Evolutionary conservation across 768 basidiomycete species (phyloP).

Genomic region (Boletus speciosus): DNA sequence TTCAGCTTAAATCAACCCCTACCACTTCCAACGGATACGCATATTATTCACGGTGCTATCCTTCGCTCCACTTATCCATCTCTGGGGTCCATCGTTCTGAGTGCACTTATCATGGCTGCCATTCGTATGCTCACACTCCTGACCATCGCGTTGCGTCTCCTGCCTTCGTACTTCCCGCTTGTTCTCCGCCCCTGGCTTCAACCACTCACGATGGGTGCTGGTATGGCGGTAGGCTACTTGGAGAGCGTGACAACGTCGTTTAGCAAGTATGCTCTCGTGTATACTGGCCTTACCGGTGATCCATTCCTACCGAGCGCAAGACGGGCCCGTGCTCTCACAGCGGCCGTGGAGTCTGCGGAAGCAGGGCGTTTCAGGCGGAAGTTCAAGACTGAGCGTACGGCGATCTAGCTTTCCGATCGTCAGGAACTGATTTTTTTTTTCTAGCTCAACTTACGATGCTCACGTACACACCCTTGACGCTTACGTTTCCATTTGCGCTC

Average conservation of each 20-base stretch:
- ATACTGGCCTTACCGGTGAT: conserved; percentile 73
- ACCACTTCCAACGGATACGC: conserved; percentile 54
- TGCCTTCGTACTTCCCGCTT: conserved; percentile 51
- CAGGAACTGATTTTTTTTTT: conserved; percentile 4
- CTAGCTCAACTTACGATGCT: conserved; percentile 67
- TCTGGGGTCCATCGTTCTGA: conserved; percentile 73
- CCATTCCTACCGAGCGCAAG: conserved; percentile 58
- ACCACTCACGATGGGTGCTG: conserved; percentile 34
- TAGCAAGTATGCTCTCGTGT: conserved; percentile 65
- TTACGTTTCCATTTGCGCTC: conserved; percentile 80
- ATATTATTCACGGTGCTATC: conserved; percentile 73
- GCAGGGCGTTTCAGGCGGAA: conserved; percentile 41
- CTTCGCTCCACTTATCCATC: conserved; percentile 78
- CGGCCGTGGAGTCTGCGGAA: conserved; percentile 47
- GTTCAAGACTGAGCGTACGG: conserved; percentile 59
- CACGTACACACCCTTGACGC: conserved; percentile 65
- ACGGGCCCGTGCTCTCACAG: conserved; percentile 54
- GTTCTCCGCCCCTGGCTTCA: conserved; percentile 41
- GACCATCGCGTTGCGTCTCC: conserved; percentile 47
- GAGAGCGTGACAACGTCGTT: conserved; percentile 48
- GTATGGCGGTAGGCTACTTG: conserved; percentile 41
- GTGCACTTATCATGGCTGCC: conserved; percentile 71
- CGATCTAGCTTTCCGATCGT: background rate
- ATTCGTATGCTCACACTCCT: conserved; percentile 57
- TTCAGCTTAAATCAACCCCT: conserved; percentile 29